A percentile compares a stretch with the other conserved stretches of the same genome.
These are phyloP conservation scores for Ceratocystiopsis minuta DNA, from an alignment of 2,329 filamentous ascomycete genomes.

Conservation along the genomic window DNA sequence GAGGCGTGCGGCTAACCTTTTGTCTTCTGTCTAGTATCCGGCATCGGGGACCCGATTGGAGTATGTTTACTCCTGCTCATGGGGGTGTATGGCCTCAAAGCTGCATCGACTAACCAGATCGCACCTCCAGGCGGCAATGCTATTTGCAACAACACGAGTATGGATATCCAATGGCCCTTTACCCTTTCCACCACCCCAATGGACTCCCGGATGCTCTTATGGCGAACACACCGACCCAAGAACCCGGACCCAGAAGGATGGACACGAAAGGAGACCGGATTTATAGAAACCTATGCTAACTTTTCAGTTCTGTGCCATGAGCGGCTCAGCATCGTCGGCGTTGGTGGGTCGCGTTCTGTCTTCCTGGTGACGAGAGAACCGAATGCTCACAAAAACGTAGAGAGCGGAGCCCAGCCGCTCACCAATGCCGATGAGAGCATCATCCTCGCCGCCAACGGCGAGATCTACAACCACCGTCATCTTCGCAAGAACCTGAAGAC, in stretches of 20 bases:
- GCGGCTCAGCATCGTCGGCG: slow-evolving; percentile 90
- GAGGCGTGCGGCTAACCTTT: too few relatives aligned
- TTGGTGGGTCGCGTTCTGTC: slow-evolving; percentile 43
- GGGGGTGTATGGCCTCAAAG: too few relatives aligned
- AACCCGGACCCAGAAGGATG: background rate
- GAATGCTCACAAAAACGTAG: slow-evolving; percentile 27
- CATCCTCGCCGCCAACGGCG: slow-evolving; percentile 91
- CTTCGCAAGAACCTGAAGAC: slow-evolving; percentile 72
- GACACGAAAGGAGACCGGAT: too few relatives aligned
- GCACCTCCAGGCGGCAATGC: slow-evolving; percentile 57
- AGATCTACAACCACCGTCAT: slow-evolving; percentile 98
- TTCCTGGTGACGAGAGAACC: slow-evolving; percentile 4
- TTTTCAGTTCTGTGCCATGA: slow-evolving; percentile 78
- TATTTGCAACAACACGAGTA: slow-evolving; percentile 81
- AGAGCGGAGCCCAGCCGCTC: slow-evolving; percentile 88
- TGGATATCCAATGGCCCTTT: slow-evolving; percentile 14
- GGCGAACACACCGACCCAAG: background rate
- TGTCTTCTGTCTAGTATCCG: slow-evolving; percentile 48
- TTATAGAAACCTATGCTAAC: too few relatives aligned
- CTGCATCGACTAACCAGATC: background rate
- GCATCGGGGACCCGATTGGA: slow-evolving; percentile 97
- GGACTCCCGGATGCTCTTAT: too few relatives aligned
- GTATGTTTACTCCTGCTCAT: slow-evolving; percentile 24
- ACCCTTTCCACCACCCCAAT: too few relatives aligned
- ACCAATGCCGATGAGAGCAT: slow-evolving; percentile 80